Base-by-base conservation (phyloP, 2,329 filamentous ascomycete genomes). In the Coniochaeta sp. region DNA sequence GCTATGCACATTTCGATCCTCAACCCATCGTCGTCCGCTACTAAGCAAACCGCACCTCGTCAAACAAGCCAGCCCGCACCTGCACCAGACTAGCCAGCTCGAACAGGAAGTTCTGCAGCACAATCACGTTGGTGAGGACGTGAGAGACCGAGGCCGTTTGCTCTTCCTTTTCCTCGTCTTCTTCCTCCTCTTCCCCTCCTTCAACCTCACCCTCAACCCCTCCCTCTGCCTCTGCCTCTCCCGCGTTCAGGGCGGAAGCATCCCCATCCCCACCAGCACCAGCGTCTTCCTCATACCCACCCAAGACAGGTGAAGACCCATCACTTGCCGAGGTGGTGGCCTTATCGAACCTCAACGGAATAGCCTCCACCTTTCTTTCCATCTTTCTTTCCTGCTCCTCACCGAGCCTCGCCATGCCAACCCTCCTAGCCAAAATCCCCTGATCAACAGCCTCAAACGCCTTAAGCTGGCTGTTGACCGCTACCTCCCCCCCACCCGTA, bases 81-180 rank as follows among this genome's bases (percentile, higher is more conserved):
- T 92, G 87, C 53, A 91, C 75, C 59, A 91, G 67, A 24, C 86
- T 86, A 1, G 87, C 83, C 52, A 92, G 67, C 66, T 94, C 89
- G 48, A 92, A 75, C 48, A 92, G 68, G 63, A 94, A 94, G 31
- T 87, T 86, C 65, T 94, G 89, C 52, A 91, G 73, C 49, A 92
- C 80, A 53, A 92, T 81, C 35, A 87, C 81, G 64, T 92, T 94
- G 6, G 88, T 92, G 55, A 94, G 71, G 10, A 92, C 73, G 64
- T 92, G 88, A 35, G 86, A 89, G 5, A 94, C 80, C 7, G 85
- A 89, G 7, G 83, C 85, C 9, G 74, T 76, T 32, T 35, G 40
- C 27, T 52, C 46, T 35, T 53, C 51, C 28, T 56, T 52, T 20
- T 60, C 54, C 18, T 59, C 63, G 20, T 60, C 58, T 51, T 65